Base-by-base conservation (phyloP, 78 protist species). In the Monosiga brevicollis region DNA sequence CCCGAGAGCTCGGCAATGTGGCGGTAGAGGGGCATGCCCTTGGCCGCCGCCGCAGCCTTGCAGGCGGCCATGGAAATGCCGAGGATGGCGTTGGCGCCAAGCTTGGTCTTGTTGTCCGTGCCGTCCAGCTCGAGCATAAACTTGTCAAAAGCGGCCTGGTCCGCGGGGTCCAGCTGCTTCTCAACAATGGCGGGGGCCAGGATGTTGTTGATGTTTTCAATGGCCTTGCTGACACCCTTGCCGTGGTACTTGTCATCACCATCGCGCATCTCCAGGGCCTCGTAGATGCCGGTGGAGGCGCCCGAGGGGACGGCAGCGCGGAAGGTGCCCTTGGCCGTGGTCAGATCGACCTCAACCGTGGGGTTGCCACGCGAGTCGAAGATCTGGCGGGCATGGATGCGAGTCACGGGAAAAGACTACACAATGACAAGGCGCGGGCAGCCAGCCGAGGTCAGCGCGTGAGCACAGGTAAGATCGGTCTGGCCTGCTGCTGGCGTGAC, bases 51-150 rank as follows among this genome's bases (percentile, higher is more conserved):
- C 26, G 94, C 99, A 35, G 99, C 99, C 87, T 92, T 79, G 94
- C 92, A 76, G 34, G 87, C 93, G 26, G 99, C 99, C 91, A 99
- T 87, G 49, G 99, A 95, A 42, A 93, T 94, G 39, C 93, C 98
- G 72, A 96, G 94, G 88, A 98, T 96, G 54, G 99, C 99, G 83
- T 99, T 99, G 83, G 99, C 99, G 80, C 99, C 99, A 71, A 95
- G 91, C 70, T 88, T 95, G 83, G 82, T 49, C 91, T 97, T 97
- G 92, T 94, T 91, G 70, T 85, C 88, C 29, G 97, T 93, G 76
- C 98, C 98, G 85, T 98, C 99, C 39, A 89, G 84, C 42, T 83
- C 87, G 72, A 88, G 77, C 94, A 99, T 86, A 73, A 89, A 36
- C 34, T 88, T 62, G 84, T 97, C 99, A 79, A 96, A 22, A 10